Evolutionary conservation across 306 rosid species (phyloP).

Genomic region (Corylus americana): DNA sequence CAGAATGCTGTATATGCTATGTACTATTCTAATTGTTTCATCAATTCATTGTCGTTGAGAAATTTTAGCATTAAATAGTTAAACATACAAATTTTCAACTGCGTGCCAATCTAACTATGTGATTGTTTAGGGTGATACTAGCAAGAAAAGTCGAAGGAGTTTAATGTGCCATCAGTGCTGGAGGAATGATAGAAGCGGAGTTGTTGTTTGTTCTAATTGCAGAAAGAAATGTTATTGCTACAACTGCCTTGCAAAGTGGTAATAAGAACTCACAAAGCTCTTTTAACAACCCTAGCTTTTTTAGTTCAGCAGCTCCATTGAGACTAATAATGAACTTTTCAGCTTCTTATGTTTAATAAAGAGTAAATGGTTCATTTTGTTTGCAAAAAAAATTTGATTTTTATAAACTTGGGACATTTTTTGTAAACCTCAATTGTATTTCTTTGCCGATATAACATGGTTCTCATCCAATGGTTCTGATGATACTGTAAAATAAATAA

Average conservation of each 20-base stretch:
- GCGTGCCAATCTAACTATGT: slow-evolving; percentile 15
- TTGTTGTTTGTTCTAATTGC: slow-evolving; percentile 51
- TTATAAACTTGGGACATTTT: slow-evolving; percentile 6
- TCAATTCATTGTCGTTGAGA: slow-evolving; percentile 15
- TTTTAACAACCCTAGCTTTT: background rate
- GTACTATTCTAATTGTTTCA: background rate
- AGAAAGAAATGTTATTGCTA: slow-evolving; percentile 58
- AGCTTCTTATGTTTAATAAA: background rate
- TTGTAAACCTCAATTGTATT: slow-evolving; percentile 7
- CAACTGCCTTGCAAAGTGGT: slow-evolving; percentile 67
- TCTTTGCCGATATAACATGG: background rate
- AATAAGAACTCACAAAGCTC: slow-evolving; percentile 16
- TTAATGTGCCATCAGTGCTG: slow-evolving; percentile 65
- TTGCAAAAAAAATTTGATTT: background rate
- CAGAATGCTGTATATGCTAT: background rate
- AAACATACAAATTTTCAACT: slow-evolving; percentile 1
- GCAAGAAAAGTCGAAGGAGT: slow-evolving; percentile 27
- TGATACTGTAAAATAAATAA: slow-evolving; percentile 28
- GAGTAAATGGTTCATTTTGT: background rate
- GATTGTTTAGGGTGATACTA: slow-evolving; percentile 41
- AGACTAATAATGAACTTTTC: slow-evolving; percentile 11
- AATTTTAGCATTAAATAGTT: background rate
- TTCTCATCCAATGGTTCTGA: slow-evolving; percentile 23
- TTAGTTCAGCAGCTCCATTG: slow-evolving; percentile 4
- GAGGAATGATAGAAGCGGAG: slow-evolving; percentile 37